A percentile compares a stretch with the other conserved stretches of the same genome.
Evolutionary conservation across 805 yeast species (phyloP).

Genomic region (Candida maltosa): DNA sequence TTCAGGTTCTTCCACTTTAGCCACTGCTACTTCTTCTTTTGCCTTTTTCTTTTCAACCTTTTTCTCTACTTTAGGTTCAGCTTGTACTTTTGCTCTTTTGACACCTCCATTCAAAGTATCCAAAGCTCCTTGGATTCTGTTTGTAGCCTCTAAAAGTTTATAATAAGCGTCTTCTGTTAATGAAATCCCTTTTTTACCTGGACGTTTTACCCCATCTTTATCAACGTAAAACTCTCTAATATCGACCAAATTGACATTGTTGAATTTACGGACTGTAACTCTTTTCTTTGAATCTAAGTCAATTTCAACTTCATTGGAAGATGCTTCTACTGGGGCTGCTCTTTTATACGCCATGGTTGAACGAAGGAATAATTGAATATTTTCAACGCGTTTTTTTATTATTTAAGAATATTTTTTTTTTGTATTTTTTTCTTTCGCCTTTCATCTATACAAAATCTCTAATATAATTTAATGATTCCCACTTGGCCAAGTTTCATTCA

Average conservation of each 20-base stretch:
- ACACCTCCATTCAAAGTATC: constrained; percentile 24
- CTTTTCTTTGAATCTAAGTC: constrained; percentile 48
- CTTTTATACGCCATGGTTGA: constrained; percentile 14
- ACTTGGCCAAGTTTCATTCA: constrained; percentile 65
- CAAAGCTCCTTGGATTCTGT: constrained; percentile 51
- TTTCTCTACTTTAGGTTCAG: background rate
- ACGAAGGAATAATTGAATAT: background rate
- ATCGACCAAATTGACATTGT: constrained; percentile 66
- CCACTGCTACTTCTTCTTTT: constrained; percentile 3
- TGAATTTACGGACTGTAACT: constrained; percentile 71
- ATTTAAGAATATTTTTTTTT: background rate
- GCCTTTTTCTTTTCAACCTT: background rate
- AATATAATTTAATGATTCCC: constrained; percentile 16
- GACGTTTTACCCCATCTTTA: constrained; percentile 58
- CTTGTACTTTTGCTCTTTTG: constrained; percentile 10
- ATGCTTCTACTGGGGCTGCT: constrained; percentile 1
- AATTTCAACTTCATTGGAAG: constrained; percentile 14
- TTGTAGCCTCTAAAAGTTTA: constrained; percentile 41
- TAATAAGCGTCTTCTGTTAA: constrained; percentile 57
- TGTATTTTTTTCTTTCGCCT: background rate
- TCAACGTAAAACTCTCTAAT: constrained; percentile 74
- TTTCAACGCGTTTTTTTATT: background rate
- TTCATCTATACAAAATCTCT: background rate
- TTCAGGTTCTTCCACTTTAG: constrained; percentile 13
- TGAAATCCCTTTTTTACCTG: constrained; percentile 78